These are phyloP conservation scores for Apiospora arundinis DNA, from an alignment of 2,329 filamentous ascomycete genomes.

Conservation along the genomic window DNA sequence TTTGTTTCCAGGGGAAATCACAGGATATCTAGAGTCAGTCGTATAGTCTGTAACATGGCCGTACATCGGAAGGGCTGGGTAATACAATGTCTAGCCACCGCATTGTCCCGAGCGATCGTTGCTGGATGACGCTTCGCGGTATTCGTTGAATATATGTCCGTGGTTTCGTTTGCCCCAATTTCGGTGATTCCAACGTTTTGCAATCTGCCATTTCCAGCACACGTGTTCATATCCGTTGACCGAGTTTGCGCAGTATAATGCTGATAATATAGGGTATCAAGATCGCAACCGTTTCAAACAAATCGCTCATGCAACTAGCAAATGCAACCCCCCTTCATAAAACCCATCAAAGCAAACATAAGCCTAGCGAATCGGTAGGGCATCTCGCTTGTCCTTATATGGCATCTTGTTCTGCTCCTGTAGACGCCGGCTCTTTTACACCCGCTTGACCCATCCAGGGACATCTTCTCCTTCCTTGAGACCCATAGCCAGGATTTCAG, in stretches of 20 bases:
- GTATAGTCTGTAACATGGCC: no score
- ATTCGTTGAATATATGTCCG: no score
- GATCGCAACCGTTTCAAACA: not conserved
- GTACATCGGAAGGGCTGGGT: no score
- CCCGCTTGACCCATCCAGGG: conserved; percentile 71
- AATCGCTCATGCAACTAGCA: not conserved
- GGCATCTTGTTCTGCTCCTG: not conserved
- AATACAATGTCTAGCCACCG: no score
- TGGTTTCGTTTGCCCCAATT: no score
- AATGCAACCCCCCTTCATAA: not conserved
- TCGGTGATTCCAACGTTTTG: no score
- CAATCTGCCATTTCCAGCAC: not conserved
- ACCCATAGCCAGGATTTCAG: conserved; percentile 69
- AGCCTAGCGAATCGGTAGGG: not conserved
- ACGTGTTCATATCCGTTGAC: not conserved
- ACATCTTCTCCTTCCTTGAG: conserved; percentile 66
- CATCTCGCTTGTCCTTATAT: not conserved
- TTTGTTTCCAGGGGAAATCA: no score
- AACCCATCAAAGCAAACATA: not conserved
- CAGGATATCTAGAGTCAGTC: no score
- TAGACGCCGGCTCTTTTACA: not conserved
- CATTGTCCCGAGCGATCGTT: no score
- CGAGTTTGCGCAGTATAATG: not conserved
- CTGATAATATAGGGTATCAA: conserved; percentile 15
- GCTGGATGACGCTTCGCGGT: no score